These are phyloP conservation scores for Talaromyces sp. DNA, from an alignment of 2,329 filamentous ascomycete species.

Conservation along the genomic window DNA sequence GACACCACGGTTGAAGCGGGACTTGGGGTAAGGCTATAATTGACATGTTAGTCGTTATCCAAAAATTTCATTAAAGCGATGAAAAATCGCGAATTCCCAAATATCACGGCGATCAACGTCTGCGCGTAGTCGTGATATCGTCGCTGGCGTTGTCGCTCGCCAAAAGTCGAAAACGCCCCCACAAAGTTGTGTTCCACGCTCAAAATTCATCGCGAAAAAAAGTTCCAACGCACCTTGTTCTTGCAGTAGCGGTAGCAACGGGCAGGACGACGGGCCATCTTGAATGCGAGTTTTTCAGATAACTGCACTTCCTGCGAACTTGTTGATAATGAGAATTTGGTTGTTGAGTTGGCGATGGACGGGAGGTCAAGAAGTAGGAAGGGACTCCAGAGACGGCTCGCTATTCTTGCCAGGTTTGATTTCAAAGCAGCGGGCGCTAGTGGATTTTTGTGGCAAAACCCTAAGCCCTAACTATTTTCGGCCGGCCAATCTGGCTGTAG, in stretches of 20 bases:
- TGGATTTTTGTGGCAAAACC: constrained; percentile 38
- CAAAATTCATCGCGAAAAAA: constrained; percentile 8
- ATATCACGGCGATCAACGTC: neutral
- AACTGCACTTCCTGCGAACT: constrained; percentile 48
- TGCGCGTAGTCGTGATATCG: neutral
- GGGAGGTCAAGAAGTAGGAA: constrained; percentile 28
- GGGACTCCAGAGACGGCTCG: constrained; percentile 20
- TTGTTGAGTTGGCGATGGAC: constrained; percentile 25
- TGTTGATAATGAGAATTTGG: neutral
- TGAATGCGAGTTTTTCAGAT: constrained; percentile 56
- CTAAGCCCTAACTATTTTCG: constrained; percentile 38
- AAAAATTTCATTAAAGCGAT: neutral
- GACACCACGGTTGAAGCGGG: constrained; percentile 99
- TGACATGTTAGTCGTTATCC: neutral
- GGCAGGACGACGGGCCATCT: constrained; percentile 98
- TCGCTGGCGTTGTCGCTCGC: constrained; percentile 12
- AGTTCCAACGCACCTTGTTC: constrained; percentile 80
- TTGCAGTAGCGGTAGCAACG: constrained; percentile 99
- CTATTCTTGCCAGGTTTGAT: constrained; percentile 33
- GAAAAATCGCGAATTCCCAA: neutral
- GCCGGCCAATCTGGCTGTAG: neutral
- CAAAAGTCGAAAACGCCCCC: constrained; percentile 21
- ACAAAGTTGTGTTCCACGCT: constrained; percentile 22
- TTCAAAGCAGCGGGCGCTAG: constrained; percentile 42
- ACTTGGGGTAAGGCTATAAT: constrained; percentile 90